phyloP scores from a whole-genome alignment of 2,329 filamentous ascomycete species.

The Ascochyta fabae region DNA sequence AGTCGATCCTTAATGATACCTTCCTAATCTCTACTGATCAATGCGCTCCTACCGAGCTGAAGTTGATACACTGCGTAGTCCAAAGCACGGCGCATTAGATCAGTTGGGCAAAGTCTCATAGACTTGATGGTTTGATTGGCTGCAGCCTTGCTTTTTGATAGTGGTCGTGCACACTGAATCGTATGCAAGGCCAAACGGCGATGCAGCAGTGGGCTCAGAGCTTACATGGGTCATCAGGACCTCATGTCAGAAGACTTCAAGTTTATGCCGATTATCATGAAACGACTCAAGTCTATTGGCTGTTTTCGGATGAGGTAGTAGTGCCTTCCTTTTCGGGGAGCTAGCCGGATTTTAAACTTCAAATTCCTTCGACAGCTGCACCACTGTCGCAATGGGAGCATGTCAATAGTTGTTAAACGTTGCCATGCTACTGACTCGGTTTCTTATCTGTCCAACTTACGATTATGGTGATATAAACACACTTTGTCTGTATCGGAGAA shows the following conservation, averaged over 20 bases:
- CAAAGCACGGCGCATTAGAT: neutral
- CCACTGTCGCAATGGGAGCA: neutral
- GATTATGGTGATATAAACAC: neutral
- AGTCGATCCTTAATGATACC: constrained; percentile 3
- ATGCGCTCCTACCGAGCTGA: neutral
- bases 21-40: constrained; percentile 12
- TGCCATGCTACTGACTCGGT: too few species aligned
- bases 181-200: neutral
- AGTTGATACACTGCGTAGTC: neutral
- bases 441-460: neutral
- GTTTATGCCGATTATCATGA: neutral
- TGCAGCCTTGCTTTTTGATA: neutral
- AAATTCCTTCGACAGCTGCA: neutral
- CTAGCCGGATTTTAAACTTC: neutral
- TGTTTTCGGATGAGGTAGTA: neutral
- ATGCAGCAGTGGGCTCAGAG: neutral
- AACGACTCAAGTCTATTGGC: neutral
- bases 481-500: neutral
- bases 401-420: neutral
- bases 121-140: neutral
- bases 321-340: constrained; percentile 13
- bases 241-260: neutral
- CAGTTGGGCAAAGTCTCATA: neutral
- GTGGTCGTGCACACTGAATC: neutral
- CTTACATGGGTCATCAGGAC: neutral